phyloP scores from a whole-genome alignment of 2,329 filamentous ascomycete species.

The Calonectria hongkongensis region DNA sequence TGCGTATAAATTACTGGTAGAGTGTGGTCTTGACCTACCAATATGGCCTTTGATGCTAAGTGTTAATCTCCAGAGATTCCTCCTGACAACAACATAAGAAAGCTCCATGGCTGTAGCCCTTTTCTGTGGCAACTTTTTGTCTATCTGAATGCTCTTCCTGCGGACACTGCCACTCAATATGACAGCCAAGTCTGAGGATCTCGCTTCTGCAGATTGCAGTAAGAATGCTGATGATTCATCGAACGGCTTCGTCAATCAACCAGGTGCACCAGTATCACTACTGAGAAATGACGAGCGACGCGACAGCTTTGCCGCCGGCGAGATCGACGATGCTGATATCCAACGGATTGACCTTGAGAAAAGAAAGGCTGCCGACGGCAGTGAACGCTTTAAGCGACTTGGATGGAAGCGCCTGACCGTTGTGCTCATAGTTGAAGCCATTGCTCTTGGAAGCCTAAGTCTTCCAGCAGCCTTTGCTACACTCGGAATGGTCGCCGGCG shows the following conservation, averaged over 20 bases:
- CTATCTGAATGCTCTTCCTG: not conserved
- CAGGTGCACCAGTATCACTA: not conserved
- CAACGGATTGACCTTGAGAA: not conserved
- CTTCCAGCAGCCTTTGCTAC: not conserved
- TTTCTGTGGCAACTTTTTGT: not conserved
- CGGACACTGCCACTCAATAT: not conserved
- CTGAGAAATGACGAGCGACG: not conserved
- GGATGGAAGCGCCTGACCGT: constrained; percentile 4
- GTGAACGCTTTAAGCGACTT: not conserved
- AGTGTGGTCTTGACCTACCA: too few relatives aligned
- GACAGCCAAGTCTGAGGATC: not conserved
- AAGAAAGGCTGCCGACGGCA: not conserved
- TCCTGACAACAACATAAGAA: too few relatives aligned
- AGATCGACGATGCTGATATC: not conserved
- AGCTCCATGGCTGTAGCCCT: not conserved
- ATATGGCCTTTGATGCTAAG: too few relatives aligned
- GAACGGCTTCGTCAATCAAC: not conserved
- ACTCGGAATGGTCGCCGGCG: not conserved
- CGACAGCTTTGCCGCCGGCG: not conserved
- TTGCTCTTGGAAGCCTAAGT: not conserved
- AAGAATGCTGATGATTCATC: not conserved
- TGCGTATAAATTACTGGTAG: too few relatives aligned
- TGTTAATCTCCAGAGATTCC: too few relatives aligned
- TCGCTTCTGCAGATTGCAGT: not conserved
- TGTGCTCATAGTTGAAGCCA: not conserved